These are phyloP conservation scores for Epichloe glyceriae DNA, from an alignment of 2,329 filamentous ascomycete genomes.

Conservation along the genomic window DNA sequence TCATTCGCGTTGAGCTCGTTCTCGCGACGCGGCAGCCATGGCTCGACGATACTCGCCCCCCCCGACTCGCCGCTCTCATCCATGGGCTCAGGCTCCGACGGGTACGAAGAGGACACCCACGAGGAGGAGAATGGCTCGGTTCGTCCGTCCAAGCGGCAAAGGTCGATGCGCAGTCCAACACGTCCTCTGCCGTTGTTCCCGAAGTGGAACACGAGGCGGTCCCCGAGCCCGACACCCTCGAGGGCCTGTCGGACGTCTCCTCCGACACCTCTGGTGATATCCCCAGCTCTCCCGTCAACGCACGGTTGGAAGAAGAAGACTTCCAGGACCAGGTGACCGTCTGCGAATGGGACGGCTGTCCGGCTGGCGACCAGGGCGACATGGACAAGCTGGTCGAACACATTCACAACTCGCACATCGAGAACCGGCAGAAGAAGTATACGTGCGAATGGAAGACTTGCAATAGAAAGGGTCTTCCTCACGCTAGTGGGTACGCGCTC, in stretches of 20 bases:
- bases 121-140: slow-evolving; percentile 27
- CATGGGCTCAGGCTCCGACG: slow-evolving; percentile 29
- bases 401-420: slow-evolving; percentile 88
- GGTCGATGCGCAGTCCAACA: slow-evolving; percentile 29
- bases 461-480: slow-evolving; percentile 72
- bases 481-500: slow-evolving; percentile 89
- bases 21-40: slow-evolving; percentile 17
- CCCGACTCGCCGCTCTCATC: slow-evolving; percentile 36
- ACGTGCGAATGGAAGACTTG: slow-evolving; percentile 97
- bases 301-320: slow-evolving; percentile 61
- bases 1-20: not conserved
- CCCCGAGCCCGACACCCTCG: slow-evolving; percentile 38
- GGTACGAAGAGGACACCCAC: slow-evolving; percentile 32
- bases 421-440: slow-evolving; percentile 87
- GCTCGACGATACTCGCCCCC: slow-evolving; percentile 24
- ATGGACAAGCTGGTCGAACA: slow-evolving; percentile 75
- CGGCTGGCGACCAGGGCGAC: slow-evolving; percentile 56
- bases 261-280: slow-evolving; percentile 83
- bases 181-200: slow-evolving; percentile 30
- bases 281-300: slow-evolving; percentile 54
- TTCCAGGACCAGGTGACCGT: slow-evolving; percentile 65
- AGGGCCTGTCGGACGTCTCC: slow-evolving; percentile 60
- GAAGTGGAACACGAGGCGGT: slow-evolving; percentile 32
- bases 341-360: slow-evolving; percentile 68
- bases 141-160: slow-evolving; percentile 35